Percentiles rank a stretch among this genome's conserved stretches.
Conservation (phyloP, 169 alveolate species). For the Hammondia hammondi region DNA sequence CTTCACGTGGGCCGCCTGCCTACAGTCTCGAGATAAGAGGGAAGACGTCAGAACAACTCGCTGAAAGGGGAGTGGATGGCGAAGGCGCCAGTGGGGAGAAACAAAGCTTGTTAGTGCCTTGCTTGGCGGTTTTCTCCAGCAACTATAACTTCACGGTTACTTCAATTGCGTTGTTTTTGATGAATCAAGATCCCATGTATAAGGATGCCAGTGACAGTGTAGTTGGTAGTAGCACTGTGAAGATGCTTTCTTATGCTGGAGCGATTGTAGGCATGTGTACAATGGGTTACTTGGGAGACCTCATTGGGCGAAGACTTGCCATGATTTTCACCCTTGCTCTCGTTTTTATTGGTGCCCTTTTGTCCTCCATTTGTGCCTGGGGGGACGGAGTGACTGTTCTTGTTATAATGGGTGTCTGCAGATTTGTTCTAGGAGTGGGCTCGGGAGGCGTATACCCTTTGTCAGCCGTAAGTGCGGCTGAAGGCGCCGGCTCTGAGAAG, state of each 20-base stretch:
- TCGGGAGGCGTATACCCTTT: conserved; percentile 64
- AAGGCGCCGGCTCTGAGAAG: conserved; percentile 26
- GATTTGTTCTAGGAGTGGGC: conserved; percentile 57
- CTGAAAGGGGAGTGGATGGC: background rate
- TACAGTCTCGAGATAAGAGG: background rate
- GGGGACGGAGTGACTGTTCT: conserved; percentile 43
- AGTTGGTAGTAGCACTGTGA: conserved; percentile 48
- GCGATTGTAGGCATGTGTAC: conserved; percentile 62
- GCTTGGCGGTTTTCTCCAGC: conserved; percentile 60
- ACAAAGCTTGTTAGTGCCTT: conserved; percentile 54
- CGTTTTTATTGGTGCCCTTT: conserved; percentile 40
- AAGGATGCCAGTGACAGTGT: conserved; percentile 34
- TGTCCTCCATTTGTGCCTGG: conserved; percentile 43
- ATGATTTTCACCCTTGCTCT: conserved; percentile 46
- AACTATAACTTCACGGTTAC: conserved; percentile 65
- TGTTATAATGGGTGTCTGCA: conserved; percentile 33
- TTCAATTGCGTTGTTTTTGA: conserved; percentile 45
- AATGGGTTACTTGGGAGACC: conserved; percentile 62
- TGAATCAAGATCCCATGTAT: conserved; percentile 58
- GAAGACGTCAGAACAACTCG: background rate
- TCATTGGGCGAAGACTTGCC: conserved; percentile 39
- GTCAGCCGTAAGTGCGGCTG: conserved; percentile 60
- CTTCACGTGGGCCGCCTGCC: background rate
- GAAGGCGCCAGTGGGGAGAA: background rate
- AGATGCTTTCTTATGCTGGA: conserved; percentile 67